These are phyloP conservation scores for Rossbeevera mucosa DNA, from an alignment of 768 basidiomycete species.

Conservation along the genomic window DNA sequence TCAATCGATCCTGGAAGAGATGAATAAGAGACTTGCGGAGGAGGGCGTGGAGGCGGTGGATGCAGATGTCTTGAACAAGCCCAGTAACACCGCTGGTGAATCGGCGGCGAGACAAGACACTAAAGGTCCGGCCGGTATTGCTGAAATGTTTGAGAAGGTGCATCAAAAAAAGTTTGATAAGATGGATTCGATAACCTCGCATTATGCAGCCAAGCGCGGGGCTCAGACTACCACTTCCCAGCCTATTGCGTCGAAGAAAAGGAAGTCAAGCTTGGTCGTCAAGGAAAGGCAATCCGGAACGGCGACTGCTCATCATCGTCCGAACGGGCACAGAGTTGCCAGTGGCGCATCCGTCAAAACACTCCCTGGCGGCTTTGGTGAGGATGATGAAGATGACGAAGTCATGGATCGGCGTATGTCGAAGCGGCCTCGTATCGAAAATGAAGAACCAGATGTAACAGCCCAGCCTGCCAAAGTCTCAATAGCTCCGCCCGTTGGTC, in stretches of 20 bases:
- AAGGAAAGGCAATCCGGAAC: slow-evolving; percentile 25
- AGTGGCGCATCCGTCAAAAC: slow-evolving; percentile 26
- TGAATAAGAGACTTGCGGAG: slow-evolving; percentile 66
- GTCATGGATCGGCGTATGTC: slow-evolving; percentile 36
- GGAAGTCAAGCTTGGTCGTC: slow-evolving; percentile 49
- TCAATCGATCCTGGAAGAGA: slow-evolving; percentile 71
- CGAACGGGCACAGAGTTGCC: slow-evolving; percentile 21
- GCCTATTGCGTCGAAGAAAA: slow-evolving; percentile 33
- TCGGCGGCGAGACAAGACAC: slow-evolving; percentile 5
- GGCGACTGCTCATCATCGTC: slow-evolving; percentile 16
- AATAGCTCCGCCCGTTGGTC: slow-evolving; percentile 22
- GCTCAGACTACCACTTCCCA: slow-evolving; percentile 18
- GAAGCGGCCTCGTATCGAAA: slow-evolving; percentile 41
- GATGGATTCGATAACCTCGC: slow-evolving; percentile 71
- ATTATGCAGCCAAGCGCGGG: slow-evolving; percentile 44
- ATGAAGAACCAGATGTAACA: slow-evolving; percentile 23
- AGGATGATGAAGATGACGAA: slow-evolving; percentile 43
- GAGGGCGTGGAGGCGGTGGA: slow-evolving; percentile 51
- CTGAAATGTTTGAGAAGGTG: slow-evolving; percentile 46
- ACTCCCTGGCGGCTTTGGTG: slow-evolving; percentile 57
- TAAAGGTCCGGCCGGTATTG: slow-evolving; percentile 27
- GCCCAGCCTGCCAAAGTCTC: slow-evolving; percentile 34
- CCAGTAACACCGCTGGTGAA: slow-evolving; percentile 4
- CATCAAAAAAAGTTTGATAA: slow-evolving; percentile 65
- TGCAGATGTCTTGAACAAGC: slow-evolving; percentile 40